phyloP scores from a whole-genome alignment of 2,329 filamentous ascomycete species.

The Herpomyces periplanetae region DNA sequence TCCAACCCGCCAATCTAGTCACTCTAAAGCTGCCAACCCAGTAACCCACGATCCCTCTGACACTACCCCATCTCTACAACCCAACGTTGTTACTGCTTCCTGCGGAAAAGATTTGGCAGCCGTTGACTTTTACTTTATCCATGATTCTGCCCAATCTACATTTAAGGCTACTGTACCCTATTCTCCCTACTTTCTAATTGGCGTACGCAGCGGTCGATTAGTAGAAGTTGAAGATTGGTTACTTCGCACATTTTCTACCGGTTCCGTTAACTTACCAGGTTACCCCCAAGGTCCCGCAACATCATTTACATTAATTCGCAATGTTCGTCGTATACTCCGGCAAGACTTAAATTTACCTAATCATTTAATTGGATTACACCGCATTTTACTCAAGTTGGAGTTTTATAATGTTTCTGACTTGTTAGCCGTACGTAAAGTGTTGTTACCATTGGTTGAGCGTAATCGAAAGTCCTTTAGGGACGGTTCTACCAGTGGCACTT shows the following conservation, averaged over 20 bases:
- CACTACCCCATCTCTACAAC: no score
- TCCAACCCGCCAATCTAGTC: no score
- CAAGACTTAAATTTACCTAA: slow-evolving; percentile 31
- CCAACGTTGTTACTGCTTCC: no score
- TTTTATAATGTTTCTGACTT: slow-evolving; percentile 66
- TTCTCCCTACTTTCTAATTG: slow-evolving; percentile 79
- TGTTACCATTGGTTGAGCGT: slow-evolving; percentile 70
- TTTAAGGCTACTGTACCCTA: slow-evolving; percentile 94
- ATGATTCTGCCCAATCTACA: slow-evolving; percentile 42
- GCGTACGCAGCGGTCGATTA: slow-evolving; percentile 53
- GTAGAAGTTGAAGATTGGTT: slow-evolving; percentile 87
- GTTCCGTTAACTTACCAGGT: no score
- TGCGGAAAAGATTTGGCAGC: no score
- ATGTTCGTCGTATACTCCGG: no score
- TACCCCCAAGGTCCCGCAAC: no score
- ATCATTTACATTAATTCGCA: no score
- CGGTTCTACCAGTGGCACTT: no score
- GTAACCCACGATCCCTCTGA: no score
- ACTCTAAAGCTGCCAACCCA: no score
- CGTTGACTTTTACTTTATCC: slow-evolving; percentile 87
- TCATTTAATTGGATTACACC: slow-evolving; percentile 55
- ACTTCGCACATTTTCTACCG: slow-evolving; percentile 24
- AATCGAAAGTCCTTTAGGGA: no score
- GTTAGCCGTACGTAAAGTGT: slow-evolving; percentile 37
- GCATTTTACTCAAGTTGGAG: slow-evolving; percentile 48